Percentiles rank a stretch among this genome's conserved stretches.
phyloP scores from a whole-genome alignment of 805 yeast genomes.

The Metschnikowia reukaufii region DNA sequence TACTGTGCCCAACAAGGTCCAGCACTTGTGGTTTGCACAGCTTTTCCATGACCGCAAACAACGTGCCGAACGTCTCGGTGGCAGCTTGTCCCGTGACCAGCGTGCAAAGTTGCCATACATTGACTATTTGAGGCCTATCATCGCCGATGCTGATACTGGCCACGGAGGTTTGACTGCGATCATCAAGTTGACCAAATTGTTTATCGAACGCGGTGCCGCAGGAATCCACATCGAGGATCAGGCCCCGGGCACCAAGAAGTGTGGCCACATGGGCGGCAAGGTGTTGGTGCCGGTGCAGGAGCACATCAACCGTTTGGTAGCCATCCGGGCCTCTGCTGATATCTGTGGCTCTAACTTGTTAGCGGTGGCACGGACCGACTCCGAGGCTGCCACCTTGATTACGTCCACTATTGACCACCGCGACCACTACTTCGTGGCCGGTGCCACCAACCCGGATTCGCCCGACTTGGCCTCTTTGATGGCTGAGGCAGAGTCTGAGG shows the following conservation, averaged over 20 bases:
- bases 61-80: conserved; percentile 72
- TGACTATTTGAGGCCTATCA: conserved; percentile 90
- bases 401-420: conserved; percentile 92
- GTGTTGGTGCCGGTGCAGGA: conserved; percentile 97
- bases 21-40: conserved; percentile 95
- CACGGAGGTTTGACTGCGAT: conserved; percentile 98
- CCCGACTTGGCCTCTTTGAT: conserved; percentile 73
- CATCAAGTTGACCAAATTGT: conserved; percentile 91
- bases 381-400: conserved; percentile 94
- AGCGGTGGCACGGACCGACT: conserved; percentile 92
- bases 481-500: conserved; percentile 77
- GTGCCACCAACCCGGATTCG: conserved; percentile 82
- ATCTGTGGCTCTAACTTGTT: conserved; percentile 84
- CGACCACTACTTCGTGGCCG: conserved; percentile 90
- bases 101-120: conserved; percentile 69
- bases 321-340: conserved; percentile 94
- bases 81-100: conserved; percentile 51
- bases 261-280: conserved; percentile 99
- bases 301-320: conserved; percentile 90
- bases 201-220: conserved; percentile 97
- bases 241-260: conserved; percentile 97
- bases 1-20: conserved; percentile 97
- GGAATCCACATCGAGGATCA: conserved; percentile 99
- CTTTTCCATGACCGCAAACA: conserved; percentile 96
- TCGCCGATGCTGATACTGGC: conserved; percentile 98